A percentile compares a stretch with the other conserved stretches of the same genome.
Conservation (phyloP, 2,329 filamentous ascomycete species). For the Fusarium subtropicale region DNA sequence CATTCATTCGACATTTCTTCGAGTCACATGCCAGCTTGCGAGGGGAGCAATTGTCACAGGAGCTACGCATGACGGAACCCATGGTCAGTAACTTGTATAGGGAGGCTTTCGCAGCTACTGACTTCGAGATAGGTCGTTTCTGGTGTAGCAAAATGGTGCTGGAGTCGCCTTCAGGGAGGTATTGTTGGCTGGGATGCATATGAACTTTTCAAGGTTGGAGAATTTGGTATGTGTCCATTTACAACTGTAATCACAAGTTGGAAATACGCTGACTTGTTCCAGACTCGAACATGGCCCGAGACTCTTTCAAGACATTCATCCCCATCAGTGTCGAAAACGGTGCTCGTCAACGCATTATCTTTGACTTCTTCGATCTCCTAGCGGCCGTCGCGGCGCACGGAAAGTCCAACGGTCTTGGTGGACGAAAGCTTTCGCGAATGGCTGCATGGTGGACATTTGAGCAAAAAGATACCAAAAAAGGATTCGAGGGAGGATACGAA, state of each 20-base stretch:
- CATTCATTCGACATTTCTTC: conserved; percentile 94
- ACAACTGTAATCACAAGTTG: not conserved
- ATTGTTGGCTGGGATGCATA: conserved; percentile 98
- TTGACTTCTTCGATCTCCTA: conserved; percentile 95
- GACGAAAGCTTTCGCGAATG: conserved; percentile 92
- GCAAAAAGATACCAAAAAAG: conserved; percentile 84
- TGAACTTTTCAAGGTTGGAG: conserved; percentile 93
- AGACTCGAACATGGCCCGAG: conserved; percentile 92
- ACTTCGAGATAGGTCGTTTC: conserved; percentile 77
- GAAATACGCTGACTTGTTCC: conserved; percentile 32
- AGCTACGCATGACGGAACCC: conserved; percentile 91
- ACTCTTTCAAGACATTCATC: conserved; percentile 97
- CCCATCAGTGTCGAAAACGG: conserved; percentile 92
- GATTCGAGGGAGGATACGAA: conserved; percentile 95
- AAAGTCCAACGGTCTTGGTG: conserved; percentile 92
- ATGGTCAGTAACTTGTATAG: conserved; percentile 72
- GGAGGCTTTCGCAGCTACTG: conserved; percentile 37
- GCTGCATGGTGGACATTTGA: conserved; percentile 99
- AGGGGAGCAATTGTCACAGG: conserved; percentile 80
- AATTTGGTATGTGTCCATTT: conserved; percentile 72
- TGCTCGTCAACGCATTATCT: conserved; percentile 87
- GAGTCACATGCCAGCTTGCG: conserved; percentile 72
- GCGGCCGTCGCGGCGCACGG: conserved; percentile 91
- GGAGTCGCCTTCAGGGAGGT: conserved; percentile 90
- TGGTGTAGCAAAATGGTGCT: conserved; percentile 98